Percentiles rank a stretch among this genome's conserved stretches.
phyloP scores from a whole-genome alignment of 768 basidiomycete genomes.

The Serpula lacrymans region DNA sequence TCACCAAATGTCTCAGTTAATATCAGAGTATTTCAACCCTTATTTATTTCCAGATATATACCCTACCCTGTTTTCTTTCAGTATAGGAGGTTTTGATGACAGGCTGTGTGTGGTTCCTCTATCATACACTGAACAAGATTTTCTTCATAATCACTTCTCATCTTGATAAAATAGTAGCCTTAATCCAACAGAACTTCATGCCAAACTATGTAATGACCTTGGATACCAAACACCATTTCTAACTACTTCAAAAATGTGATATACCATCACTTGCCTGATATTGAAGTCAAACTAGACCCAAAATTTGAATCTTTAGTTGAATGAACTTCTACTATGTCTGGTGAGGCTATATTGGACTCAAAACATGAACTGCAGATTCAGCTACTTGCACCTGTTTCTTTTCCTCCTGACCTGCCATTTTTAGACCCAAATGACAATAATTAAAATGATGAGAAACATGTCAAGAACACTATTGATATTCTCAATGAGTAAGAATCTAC shows the following conservation, averaged over 20 bases:
- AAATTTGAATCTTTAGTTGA: slow-evolving; percentile 19
- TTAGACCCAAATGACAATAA: neutral
- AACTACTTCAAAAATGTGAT: slow-evolving; percentile 34
- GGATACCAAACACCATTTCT: no score
- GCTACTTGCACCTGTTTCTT: no score
- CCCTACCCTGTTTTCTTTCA: slow-evolving; percentile 29
- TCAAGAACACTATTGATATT: neutral
- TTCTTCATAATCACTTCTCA: slow-evolving; percentile 30
- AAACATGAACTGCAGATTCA: no score
- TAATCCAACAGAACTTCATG: slow-evolving; percentile 32
- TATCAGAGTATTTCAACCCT: slow-evolving; percentile 30
- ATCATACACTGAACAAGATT: slow-evolving; percentile 25
- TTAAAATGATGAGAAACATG: neutral
- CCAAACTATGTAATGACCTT: slow-evolving; percentile 5
- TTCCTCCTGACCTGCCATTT: slow-evolving; percentile 4
- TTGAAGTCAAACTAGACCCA: slow-evolving; percentile 14
- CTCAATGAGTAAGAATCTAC: slow-evolving; percentile 8
- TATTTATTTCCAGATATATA: slow-evolving; percentile 26
- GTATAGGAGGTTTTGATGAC: slow-evolving; percentile 28
- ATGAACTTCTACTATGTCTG: slow-evolving; percentile 20
- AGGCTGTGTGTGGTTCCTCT: slow-evolving; percentile 26
- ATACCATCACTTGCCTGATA: slow-evolving; percentile 24
- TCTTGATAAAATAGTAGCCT: slow-evolving; percentile 25
- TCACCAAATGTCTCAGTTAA: slow-evolving; percentile 13
- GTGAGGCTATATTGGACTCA: no score